These are phyloP conservation scores for Backusella psychrophila DNA, from an alignment of 192 early-diverging fungal species.

Conservation along the genomic window DNA sequence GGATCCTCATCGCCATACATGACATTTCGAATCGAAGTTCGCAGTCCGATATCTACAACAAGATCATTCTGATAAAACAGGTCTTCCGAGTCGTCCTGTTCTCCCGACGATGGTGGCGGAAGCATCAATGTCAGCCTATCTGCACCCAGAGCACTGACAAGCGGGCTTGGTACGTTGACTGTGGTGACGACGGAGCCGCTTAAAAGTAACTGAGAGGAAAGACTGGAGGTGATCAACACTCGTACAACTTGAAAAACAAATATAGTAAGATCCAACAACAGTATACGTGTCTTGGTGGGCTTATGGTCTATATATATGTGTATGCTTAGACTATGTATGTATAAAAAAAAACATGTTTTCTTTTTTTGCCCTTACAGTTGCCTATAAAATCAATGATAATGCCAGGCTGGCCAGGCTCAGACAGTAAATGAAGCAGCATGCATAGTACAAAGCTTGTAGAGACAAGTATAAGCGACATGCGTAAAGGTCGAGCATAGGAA, in stretches of 20 bases:
- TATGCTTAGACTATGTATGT: background rate
- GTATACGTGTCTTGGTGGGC: slow-evolving; percentile 17
- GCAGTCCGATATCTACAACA: slow-evolving; percentile 26
- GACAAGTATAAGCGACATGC: slow-evolving; percentile 26
- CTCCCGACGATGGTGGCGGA: background rate
- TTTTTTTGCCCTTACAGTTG: slow-evolving; percentile 15
- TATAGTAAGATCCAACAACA: slow-evolving; percentile 22
- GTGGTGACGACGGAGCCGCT: background rate
- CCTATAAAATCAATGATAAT: slow-evolving; percentile 37
- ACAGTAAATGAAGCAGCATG: slow-evolving; percentile 14
- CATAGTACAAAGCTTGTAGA: slow-evolving; percentile 18
- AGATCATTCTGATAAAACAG: slow-evolving; percentile 23
- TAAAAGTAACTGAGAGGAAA: slow-evolving; percentile 19
- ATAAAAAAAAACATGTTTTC: background rate
- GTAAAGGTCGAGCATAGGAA: slow-evolving; percentile 20
- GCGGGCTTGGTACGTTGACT: slow-evolving; percentile 9
- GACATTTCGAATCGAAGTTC: slow-evolving; percentile 26
- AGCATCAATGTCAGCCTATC: slow-evolving; percentile 21
- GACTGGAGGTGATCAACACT: slow-evolving; percentile 25
- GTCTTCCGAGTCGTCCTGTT: slow-evolving; percentile 11
- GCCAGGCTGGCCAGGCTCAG: slow-evolving; percentile 21
- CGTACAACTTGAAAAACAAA: slow-evolving; percentile 29
- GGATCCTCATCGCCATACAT: slow-evolving; percentile 31
- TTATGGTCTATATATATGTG: slow-evolving; percentile 14
- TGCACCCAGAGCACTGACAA: slow-evolving; percentile 6